Evolutionary conservation across 192 early-diverging fungal genomes (phyloP).

Genomic region (Coemansia sp.): DNA sequence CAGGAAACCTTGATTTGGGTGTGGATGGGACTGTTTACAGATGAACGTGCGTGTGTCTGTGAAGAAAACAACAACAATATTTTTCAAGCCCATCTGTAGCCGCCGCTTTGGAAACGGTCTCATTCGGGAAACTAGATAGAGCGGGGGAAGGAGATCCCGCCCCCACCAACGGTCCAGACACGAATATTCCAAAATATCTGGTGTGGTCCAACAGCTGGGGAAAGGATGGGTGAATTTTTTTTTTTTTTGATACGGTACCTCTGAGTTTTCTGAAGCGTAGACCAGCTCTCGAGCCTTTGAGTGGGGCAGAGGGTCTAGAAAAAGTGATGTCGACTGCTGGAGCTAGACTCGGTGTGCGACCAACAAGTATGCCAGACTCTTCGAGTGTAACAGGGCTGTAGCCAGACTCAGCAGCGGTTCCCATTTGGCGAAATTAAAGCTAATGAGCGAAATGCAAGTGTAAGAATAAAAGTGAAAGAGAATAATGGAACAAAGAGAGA

Average conservation of each 20-base stretch:
- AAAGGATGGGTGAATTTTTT: neutral
- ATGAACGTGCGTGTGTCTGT: neutral
- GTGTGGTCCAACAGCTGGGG: neutral
- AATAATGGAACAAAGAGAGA: neutral
- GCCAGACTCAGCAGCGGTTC: conserved; percentile 9
- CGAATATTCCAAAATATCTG: neutral
- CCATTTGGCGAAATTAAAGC: conserved; percentile 21
- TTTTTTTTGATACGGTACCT: conserved; percentile 27
- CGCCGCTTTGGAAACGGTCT: conserved; percentile 6
- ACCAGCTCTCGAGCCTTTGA: conserved; percentile 39
- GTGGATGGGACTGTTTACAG: neutral
- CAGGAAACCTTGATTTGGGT: neutral
- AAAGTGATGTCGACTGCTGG: conserved; percentile 57
- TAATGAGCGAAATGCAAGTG: conserved; percentile 8
- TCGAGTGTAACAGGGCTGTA: conserved; percentile 21
- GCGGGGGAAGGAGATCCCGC: neutral
- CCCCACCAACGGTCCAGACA: conserved; percentile 5
- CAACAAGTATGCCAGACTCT: conserved; percentile 26
- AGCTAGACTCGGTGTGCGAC: conserved; percentile 45
- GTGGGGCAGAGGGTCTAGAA: conserved; percentile 41
- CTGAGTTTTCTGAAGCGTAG: conserved; percentile 46
- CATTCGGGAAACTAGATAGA: neutral
- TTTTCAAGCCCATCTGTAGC: conserved; percentile 2
- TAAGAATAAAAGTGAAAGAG: neutral
- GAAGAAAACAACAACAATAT: conserved; percentile 24